Percentiles rank a stretch among this genome's conserved stretches.
Evolutionary conservation across 2,329 filamentous ascomycete species (phyloP).

Genomic region (Penicillium sp.): DNA sequence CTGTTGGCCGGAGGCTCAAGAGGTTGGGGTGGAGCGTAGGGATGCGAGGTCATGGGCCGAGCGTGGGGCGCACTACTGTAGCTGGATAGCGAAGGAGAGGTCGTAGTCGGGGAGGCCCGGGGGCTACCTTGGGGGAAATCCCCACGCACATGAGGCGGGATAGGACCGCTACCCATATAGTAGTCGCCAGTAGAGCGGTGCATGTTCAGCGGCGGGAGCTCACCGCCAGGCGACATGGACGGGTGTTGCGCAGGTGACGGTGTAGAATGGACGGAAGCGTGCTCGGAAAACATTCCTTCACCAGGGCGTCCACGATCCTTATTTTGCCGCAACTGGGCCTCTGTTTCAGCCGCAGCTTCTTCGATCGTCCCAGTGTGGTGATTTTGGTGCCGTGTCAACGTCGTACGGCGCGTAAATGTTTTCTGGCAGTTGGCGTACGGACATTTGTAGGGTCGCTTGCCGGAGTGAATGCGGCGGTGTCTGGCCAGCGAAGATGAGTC

Average conservation of each 20-base stretch:
- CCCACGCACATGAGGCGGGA: constrained; percentile 77
- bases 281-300: constrained; percentile 45
- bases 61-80: constrained; percentile 52
- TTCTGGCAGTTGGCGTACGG: constrained; percentile 97
- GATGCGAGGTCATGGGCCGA: constrained; percentile 77
- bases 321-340: constrained; percentile 70
- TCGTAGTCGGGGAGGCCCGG: constrained; percentile 60
- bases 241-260: constrained; percentile 79
- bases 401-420: constrained; percentile 94
- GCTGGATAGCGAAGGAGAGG: constrained; percentile 63
- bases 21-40: constrained; percentile 81
- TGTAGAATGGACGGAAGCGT: constrained; percentile 56
- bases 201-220: constrained; percentile 69
- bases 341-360: constrained; percentile 84
- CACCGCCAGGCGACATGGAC: constrained; percentile 75
- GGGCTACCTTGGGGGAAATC: constrained; percentile 72
- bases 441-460: constrained; percentile 95
- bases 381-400: constrained; percentile 91
- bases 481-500: constrained; percentile 92
- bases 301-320: constrained; percentile 39
- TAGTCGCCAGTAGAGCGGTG: constrained; percentile 68
- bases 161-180: constrained; percentile 74
- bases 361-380: constrained; percentile 94
- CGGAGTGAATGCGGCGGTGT: constrained; percentile 91
- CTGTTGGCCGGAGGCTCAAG: constrained; percentile 77